Percentiles rank a stretch among this genome's conserved stretches.
These are phyloP conservation scores for Oryza meyeriana DNA, from an alignment of 176 grass and related monocot species.

Conservation along the genomic window DNA sequence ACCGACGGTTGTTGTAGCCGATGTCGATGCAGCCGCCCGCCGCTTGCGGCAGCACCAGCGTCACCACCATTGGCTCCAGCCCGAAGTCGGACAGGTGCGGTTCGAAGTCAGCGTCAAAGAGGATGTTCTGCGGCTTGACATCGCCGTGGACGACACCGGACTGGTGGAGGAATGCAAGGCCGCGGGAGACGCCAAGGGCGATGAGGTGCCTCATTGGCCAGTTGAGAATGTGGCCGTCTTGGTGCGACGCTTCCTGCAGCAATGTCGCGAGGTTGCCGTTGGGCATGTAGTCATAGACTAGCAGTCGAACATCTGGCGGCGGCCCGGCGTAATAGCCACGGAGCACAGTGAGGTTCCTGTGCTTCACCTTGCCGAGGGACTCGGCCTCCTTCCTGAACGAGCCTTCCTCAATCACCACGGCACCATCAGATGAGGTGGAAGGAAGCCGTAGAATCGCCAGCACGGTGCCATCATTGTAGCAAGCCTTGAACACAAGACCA, in stretches of 20 bases:
- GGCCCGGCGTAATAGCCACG: constrained; percentile 95
- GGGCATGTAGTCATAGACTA: constrained; percentile 99
- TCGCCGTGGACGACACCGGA: constrained; percentile 92
- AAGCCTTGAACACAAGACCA: constrained; percentile 96
- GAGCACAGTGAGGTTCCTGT: constrained; percentile 90
- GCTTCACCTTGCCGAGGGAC: constrained; percentile 92
- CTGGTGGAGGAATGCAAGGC: constrained; percentile 81
- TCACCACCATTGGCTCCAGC: constrained; percentile 90
- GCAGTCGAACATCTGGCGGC: constrained; percentile 82
- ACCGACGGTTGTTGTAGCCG: constrained; percentile 58
- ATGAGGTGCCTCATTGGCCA: constrained; percentile 99
- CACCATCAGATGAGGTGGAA: constrained; percentile 79
- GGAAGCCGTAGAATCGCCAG: constrained; percentile 84
- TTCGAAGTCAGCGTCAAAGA: constrained; percentile 97
- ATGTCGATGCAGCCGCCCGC: constrained; percentile 61
- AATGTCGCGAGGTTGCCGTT: constrained; percentile 95
- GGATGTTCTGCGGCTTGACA: constrained; percentile 88
- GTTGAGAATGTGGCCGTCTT: constrained; percentile 95
- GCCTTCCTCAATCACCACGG: constrained; percentile 82
- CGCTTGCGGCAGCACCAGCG: constrained; percentile 58
- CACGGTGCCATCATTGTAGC: constrained; percentile 88
- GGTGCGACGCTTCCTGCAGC: constrained; percentile 94
- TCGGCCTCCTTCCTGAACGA: constrained; percentile 96
- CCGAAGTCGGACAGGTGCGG: constrained; percentile 94
- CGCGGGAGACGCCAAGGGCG: constrained; percentile 81